Evolutionary conservation across 805 yeast species (phyloP).

Genomic region (Saccharomyces jurei): DNA sequence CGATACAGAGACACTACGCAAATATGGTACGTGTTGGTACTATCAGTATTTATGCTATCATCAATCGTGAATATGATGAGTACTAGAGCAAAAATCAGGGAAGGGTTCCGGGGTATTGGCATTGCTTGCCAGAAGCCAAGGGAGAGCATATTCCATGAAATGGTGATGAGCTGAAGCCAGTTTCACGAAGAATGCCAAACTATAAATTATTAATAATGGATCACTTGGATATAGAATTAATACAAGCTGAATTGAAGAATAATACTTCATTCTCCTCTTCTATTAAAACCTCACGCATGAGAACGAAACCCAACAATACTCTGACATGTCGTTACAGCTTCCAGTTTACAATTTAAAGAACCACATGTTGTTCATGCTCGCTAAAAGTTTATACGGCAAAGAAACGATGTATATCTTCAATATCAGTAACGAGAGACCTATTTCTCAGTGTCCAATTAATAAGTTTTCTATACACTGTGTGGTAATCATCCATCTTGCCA

Average conservation of each 20-base stretch:
- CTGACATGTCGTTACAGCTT: background rate
- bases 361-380: no score
- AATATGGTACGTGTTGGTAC: no score
- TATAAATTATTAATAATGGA: background rate
- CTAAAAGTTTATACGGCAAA: no score
- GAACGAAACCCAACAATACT: slow-evolving; percentile 38
- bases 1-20: background rate
- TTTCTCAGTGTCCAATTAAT: no score
- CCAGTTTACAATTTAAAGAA: background rate
- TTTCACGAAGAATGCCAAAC: no score
- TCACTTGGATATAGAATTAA: background rate
- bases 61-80: background rate
- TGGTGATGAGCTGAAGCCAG: no score
- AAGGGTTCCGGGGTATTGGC: background rate
- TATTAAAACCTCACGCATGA: background rate
- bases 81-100: background rate
- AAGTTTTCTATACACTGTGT: no score
- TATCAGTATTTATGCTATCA: background rate
- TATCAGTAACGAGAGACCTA: no score
- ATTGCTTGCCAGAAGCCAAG: background rate
- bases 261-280: background rate
- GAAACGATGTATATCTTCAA: no score
- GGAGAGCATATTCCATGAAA: background rate
- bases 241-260: background rate
- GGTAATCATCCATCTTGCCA: no score